Conservation (phyloP, 108 stramenopile genomes). For the Pseudonitzschia pungens region DNA sequence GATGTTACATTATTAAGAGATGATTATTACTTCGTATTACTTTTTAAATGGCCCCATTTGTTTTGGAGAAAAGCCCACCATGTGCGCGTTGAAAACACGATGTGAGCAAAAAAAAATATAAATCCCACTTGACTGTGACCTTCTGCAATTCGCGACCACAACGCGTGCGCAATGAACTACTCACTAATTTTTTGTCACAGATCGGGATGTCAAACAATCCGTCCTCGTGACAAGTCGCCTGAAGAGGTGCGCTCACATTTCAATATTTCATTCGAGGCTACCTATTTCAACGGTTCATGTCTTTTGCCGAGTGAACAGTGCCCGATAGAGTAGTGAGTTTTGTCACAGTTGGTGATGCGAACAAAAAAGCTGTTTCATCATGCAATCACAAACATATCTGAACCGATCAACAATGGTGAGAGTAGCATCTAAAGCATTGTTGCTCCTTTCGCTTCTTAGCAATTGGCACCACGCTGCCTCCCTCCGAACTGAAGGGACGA, state of each 20-base stretch:
- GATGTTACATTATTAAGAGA: too few relatives aligned
- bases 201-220: not conserved
- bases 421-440: conserved; percentile 5
- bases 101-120: not conserved
- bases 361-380: too few relatives aligned
- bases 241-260: not conserved
- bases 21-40: too few relatives aligned
- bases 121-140: not conserved
- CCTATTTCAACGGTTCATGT: not conserved
- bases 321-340: not conserved
- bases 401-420: conserved; percentile 10
- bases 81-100: not conserved
- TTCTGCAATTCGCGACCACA: conserved; percentile 6
- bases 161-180: conserved; percentile 2
- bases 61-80: too few relatives aligned
- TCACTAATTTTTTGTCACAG: not conserved
- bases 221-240: not conserved
- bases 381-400: not conserved
- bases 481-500: not conserved
- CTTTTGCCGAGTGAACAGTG: not conserved
- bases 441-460: conserved; percentile 6
- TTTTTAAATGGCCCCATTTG: too few relatives aligned
- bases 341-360: too few relatives aligned
- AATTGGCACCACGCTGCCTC: not conserved
- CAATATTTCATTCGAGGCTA: not conserved